Evolutionary conservation across 495 filamentous ascomycete genomes (phyloP).

Genomic region (Rostrohypoxylon terebratum): DNA sequence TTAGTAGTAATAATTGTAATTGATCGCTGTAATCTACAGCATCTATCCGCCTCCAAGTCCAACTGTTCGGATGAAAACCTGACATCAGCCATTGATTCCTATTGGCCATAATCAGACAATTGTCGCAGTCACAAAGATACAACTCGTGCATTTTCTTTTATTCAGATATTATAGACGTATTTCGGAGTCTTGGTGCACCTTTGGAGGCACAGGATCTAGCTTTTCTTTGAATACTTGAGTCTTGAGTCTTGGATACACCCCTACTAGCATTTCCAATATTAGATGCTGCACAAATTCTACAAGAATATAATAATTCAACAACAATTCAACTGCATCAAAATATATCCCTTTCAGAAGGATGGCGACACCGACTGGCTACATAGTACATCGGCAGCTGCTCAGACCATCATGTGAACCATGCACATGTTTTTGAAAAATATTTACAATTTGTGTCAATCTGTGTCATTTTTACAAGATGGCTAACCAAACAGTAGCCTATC

Average conservation of each 20-base stretch:
- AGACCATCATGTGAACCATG: neutral
- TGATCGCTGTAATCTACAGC: too few relatives aligned
- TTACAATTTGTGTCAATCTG: constrained; percentile 24
- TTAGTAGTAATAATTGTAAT: too few relatives aligned
- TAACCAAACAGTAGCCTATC: neutral
- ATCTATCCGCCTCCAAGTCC: constrained; percentile 8
- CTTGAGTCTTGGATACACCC: too few relatives aligned
- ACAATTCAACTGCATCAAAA: neutral
- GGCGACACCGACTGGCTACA: too few relatives aligned
- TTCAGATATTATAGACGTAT: neutral
- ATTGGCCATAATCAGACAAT: constrained; percentile 28
- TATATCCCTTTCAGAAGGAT: neutral
- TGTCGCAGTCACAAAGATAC: neutral
- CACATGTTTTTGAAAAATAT: constrained; percentile 5
- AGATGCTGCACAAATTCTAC: constrained; percentile 1
- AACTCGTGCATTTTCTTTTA: neutral
- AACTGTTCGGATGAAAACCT: constrained; percentile 31
- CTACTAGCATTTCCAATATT: neutral
- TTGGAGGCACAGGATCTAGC: neutral
- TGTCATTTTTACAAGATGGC: constrained; percentile 20
- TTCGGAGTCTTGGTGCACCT: neutral
- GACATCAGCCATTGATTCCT: constrained; percentile 32
- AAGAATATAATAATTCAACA: neutral
- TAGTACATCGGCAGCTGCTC: neutral
- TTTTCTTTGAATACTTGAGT: neutral